Conservation (phyloP, 192 early-diverging fungal genomes). For the Phlyctochytrium arcticum region DNA sequence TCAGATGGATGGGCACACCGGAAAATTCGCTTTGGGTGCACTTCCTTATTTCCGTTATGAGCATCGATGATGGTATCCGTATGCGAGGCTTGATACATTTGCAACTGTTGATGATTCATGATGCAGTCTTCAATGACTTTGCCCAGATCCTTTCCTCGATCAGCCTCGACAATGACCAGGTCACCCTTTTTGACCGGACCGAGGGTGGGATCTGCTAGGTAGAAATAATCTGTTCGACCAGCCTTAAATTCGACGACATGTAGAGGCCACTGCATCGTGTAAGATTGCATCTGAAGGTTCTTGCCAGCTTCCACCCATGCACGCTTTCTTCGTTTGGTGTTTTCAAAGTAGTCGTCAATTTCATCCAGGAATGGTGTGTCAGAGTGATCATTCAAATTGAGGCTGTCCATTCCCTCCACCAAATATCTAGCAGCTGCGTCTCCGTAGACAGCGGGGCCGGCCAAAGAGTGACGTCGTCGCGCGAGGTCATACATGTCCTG, state of each 20-base stretch:
- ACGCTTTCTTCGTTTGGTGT: slow-evolving; percentile 52
- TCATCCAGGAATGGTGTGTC: slow-evolving; percentile 38
- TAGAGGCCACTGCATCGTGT: slow-evolving; percentile 46
- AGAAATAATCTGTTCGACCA: slow-evolving; percentile 80
- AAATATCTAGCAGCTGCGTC: slow-evolving; percentile 25
- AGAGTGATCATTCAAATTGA: slow-evolving; percentile 29
- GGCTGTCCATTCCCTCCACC: slow-evolving; percentile 32
- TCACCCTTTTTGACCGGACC: slow-evolving; percentile 58
- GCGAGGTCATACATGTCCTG: slow-evolving; percentile 11
- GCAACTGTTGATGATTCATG: slow-evolving; percentile 40
- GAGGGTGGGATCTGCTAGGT: slow-evolving; percentile 50
- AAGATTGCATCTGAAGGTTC: slow-evolving; percentile 51
- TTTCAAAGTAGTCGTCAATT: slow-evolving; percentile 67
- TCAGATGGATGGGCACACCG: slow-evolving; percentile 75
- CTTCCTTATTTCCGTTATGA: slow-evolving; percentile 59
- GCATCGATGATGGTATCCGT: slow-evolving; percentile 44
- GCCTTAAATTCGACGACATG: slow-evolving; percentile 88
- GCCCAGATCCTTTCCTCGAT: slow-evolving; percentile 87
- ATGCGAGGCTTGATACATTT: slow-evolving; percentile 51
- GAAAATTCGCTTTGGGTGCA: slow-evolving; percentile 89
- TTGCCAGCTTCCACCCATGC: slow-evolving; percentile 58
- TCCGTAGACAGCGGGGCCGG: slow-evolving; percentile 42
- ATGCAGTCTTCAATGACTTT: slow-evolving; percentile 77
- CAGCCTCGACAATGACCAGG: slow-evolving; percentile 83
- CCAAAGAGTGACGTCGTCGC: slow-evolving; percentile 48